Evolutionary conservation across 371 early-diverging fungal species (phyloP), one percentile per base, ranked within the genome.

Genomic region (Mortierella sp.): DNA sequence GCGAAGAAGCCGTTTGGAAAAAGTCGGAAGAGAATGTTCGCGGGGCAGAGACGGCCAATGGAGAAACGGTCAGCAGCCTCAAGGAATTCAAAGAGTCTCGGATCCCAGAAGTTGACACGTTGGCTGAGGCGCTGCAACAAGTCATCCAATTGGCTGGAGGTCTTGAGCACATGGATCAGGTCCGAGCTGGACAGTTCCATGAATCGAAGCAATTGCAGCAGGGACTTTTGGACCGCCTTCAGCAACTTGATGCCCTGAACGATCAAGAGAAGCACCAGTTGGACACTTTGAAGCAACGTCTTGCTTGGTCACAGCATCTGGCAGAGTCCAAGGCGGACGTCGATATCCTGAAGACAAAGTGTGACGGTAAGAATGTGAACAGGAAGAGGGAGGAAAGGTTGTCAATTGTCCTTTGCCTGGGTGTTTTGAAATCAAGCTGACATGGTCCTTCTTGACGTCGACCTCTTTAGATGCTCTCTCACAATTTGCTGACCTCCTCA

Each of bases 271-370:
- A 56, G 27, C 29, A 37, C n/a, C 64, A 60, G 21, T 45, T 74
- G 27, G 65, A 74, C 17, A 59, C 60, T 16, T 45, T 74, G 21
- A 31, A 46, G 2, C 63, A 74, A 50, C 63, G 76, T 19, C 65
- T 62, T 19, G 27, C 40, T 5, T 74, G 76, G 76, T 43, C 64
- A 0, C 65, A 68, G 28, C 68, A 60, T 25, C n/a, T 64, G 4
- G 28, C 22, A 22, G 64, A 74, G 14, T 60, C 76, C 14, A 50
- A 60, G 47, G 60, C 69, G 9, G 76, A 68, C 19, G 51, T 64
- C 17, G 54, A 60, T 7, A 28, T 57, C 0, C 52, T 74, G 37
- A 45, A 10, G 24, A 54, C 50, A 12, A 43, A 57, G 9, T 67
- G 68, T 31, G 47, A 63, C 53, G 61, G 76, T 74, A 74, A 25